phyloP scores from a whole-genome alignment of 202 grass and related monocot species.

The Cymbopogon flexuosus region DNA sequence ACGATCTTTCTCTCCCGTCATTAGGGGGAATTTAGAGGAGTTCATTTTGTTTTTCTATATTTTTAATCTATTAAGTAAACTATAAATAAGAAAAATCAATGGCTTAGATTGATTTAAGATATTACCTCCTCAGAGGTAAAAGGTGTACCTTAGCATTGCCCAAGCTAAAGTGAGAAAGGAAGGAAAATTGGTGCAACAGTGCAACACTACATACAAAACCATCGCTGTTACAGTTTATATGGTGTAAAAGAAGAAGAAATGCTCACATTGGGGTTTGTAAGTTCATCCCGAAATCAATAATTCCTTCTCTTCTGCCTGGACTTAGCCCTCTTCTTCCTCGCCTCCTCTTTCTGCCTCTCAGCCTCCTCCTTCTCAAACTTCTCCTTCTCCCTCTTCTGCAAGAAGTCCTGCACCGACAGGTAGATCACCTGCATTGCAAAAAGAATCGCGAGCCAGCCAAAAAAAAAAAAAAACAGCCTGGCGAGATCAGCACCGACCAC shows the following conservation, averaged over 20 bases:
- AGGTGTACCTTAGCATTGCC: too few relatives aligned
- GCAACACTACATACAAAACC: not conserved
- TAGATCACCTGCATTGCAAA: conserved; percentile 64
- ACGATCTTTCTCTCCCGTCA: too few relatives aligned
- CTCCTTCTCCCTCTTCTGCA: conserved; percentile 81
- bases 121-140: too few relatives aligned
- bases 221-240: not conserved
- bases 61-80: too few relatives aligned
- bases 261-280: conserved; percentile 17
- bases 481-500: not conserved
- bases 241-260: conserved; percentile 2
- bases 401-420: conserved; percentile 70
- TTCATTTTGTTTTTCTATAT: too few relatives aligned
- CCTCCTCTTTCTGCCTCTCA: conserved; percentile 67
- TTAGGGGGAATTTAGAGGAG: too few relatives aligned
- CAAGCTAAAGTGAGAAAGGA: not conserved
- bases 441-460: not conserved
- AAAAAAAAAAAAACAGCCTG: not conserved
- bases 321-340: conserved; percentile 51
- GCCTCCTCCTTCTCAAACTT: conserved; percentile 78
- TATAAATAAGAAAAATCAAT: too few relatives aligned
- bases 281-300: conserved; percentile 10
- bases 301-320: conserved; percentile 40
- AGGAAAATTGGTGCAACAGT: not conserved
- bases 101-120: too few relatives aligned